Evolutionary conservation across 345 rosid species (phyloP), one percentile per base, ranked within the genome.

Genomic region (Trapa incisa): DNA sequence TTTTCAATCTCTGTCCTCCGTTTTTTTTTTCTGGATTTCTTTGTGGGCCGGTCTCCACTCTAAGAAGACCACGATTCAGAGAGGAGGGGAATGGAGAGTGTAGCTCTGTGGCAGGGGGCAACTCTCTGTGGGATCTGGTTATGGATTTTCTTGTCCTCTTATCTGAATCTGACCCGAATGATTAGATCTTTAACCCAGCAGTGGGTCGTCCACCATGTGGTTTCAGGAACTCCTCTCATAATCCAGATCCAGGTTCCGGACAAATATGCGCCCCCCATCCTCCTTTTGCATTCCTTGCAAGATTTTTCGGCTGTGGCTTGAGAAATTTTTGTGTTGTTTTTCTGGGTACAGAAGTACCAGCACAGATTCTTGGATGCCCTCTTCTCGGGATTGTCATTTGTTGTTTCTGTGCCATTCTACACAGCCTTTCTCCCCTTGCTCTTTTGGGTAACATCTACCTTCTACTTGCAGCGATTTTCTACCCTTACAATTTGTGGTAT

Each of bases 341-440:
- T 35, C 4, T 64, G 69, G 74, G 42, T 74, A 78, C 89, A 94
- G 99, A 87, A 80, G 70, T 66, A 73, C 78, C 87, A 79, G 74
- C 85, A 85, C 73, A 70, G 82, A 68, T 65, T 75, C 61, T 72
- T 85, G 78, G 99, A 94, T 84, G 93, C 79, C 73, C 41, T 94
- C 57, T 94, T 94, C 82, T 89, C 92, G 70, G 88, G 68, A 64
- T 73, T 89, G 71, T 94, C 99, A 0, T 91, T 96, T 75, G 87
- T 94, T 71, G 99, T 94, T 75, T 94, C 99, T 37, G 99, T 94
- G 33, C 96, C 99, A 13, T 94, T 94, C 69, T 94, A 94, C 77
- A 94, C 99, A 57, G 96, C 87, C 61, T 94, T 94, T 71, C 89
- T 94, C 70, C 99, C 99, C 76, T 71, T 94, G 80, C 93, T 94